phyloP scores from a whole-genome alignment of 176 grass and related monocot genomes.

The Tillandsia fasciculata region DNA sequence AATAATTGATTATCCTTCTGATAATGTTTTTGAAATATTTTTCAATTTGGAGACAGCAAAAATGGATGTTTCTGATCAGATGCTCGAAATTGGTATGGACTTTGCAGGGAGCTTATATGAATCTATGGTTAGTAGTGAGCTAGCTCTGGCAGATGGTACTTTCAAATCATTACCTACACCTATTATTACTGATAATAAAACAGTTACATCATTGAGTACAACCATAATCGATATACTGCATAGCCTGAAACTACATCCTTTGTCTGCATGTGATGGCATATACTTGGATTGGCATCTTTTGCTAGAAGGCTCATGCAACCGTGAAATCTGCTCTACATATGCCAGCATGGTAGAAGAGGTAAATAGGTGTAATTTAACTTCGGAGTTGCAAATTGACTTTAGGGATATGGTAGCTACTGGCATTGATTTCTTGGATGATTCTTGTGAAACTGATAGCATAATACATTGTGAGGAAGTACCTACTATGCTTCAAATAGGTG shows the following conservation, averaged over 20 bases:
- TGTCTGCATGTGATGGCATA: conserved; percentile 65
- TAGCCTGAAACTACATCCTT: conserved; percentile 48
- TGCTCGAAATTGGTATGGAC: conserved; percentile 46
- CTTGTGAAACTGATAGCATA: conserved; percentile 25
- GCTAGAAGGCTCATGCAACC: conserved; percentile 53
- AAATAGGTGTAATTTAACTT: conserved; percentile 31
- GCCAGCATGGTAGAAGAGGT: conserved; percentile 50
- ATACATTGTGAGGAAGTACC: conserved; percentile 28
- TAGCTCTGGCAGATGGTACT: conserved; percentile 57
- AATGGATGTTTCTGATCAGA: conserved; percentile 38
- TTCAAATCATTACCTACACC: conserved; percentile 83
- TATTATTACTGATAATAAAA: conserved; percentile 57
- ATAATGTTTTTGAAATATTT: conserved; percentile 50
- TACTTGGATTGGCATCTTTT: conserved; percentile 95
- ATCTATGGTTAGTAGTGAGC: conserved; percentile 70
- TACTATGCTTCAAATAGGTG: conserved; percentile 20
- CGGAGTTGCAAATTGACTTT: conserved; percentile 35
- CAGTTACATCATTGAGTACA: conserved; percentile 26
- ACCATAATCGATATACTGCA: conserved; percentile 36
- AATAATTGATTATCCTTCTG: conserved; percentile 47
- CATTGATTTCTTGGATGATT: conserved; percentile 56
- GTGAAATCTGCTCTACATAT: conserved; percentile 54
- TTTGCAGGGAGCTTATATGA: conserved; percentile 46
- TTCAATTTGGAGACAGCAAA: conserved; percentile 36
- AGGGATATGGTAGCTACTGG: conserved; percentile 28